Base-by-base conservation (phyloP, 805 yeast genomes). In the Cyberlindnera veronae region DNA sequence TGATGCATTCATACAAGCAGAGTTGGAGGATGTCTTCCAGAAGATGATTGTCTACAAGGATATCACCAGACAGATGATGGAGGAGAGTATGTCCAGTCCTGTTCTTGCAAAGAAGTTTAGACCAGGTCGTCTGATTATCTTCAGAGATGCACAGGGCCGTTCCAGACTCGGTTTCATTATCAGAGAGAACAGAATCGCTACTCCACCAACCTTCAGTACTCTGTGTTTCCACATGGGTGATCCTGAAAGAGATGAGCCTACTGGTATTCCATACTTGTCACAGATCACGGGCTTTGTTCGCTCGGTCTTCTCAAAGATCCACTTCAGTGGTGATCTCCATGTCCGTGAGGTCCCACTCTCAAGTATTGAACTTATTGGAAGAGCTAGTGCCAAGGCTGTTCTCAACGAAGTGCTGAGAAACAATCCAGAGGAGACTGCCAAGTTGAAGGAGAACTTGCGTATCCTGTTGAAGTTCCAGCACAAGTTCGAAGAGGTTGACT, bases 101-200 rank as follows among this genome's bases (percentile, higher is more conserved):
- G 53, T 68, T 3, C 62, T 75, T n/a, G 69, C 75, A 39, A 67
- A 68, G 24, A 61, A 70, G 15, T 60, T 84, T 37, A 67, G 62
- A 39, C 55, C 62, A 2, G 91, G 90, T 3, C 67, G 83, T 44
- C 55, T 84, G 35, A 53, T 85, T 38, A 68, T 81, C 6, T 87
- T 66, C 58, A 69, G 77, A 44, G 81, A 79, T 53, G 58, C 59
- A 5, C 55, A 65, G 6, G 70, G 62, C 4, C 16, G 38, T 1
- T 48, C 71, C 1, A 58, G 66, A 34, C 61, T 75, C 11, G 95
- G 89, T 5, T 71, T 82, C 41, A 62, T 81, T 19, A 66, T 75
- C 28, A 77, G 69, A 54, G 61, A 14, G 54, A 58, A 39, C 48
- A 61, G 24, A 46, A 9, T 38, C 1, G 24, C 39, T 12, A 28